A percentile compares a stretch with the other conserved stretches of the same genome.
phyloP scores from a whole-genome alignment of 2,329 filamentous ascomycete genomes.

The Fusarium subglutinans region DNA sequence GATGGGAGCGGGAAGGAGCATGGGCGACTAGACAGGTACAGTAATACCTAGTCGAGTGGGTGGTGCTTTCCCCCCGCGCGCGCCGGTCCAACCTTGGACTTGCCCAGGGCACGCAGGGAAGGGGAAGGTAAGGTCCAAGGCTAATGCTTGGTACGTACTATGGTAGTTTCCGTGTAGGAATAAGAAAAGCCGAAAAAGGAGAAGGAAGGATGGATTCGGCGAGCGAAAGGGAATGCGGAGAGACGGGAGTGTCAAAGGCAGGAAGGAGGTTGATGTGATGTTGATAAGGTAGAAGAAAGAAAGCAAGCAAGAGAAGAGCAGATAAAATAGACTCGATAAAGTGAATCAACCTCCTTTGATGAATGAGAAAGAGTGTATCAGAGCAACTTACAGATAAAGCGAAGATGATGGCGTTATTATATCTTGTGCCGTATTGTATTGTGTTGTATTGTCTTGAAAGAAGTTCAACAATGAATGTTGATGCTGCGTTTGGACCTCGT shows the following conservation, averaged over 20 bases:
- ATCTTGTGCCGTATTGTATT: not conserved
- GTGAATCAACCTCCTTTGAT: slow-evolving; percentile 12
- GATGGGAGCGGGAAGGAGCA: slow-evolving; percentile 32
- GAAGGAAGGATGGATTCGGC: slow-evolving; percentile 18
- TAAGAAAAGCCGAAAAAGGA: slow-evolving; percentile 30
- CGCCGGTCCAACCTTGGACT: slow-evolving; percentile 34
- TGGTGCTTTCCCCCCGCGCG: slow-evolving; percentile 34
- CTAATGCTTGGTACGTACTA: slow-evolving; percentile 30
- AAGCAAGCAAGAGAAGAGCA: not conserved
- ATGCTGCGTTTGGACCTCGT: slow-evolving; percentile 3
- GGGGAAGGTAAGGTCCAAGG: slow-evolving; percentile 4
- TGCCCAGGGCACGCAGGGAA: slow-evolving; percentile 17
- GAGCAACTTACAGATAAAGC: slow-evolving; percentile 1
- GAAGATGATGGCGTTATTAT: not conserved
- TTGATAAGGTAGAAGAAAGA: not conserved
- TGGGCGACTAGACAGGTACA: slow-evolving; percentile 28
- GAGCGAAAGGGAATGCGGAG: slow-evolving; percentile 8
- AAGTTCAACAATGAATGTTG: slow-evolving; percentile 8
- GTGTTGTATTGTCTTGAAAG: not conserved
- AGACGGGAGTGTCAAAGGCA: not conserved
- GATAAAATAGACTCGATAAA: not conserved
- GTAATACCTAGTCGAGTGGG: slow-evolving; percentile 21
- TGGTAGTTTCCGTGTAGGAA: slow-evolving; percentile 8
- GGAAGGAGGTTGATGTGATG: not conserved
- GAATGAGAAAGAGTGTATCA: slow-evolving; percentile 1